phyloP scores from a whole-genome alignment of 139 green algal genomes.

The Tetraselmis striata region DNA sequence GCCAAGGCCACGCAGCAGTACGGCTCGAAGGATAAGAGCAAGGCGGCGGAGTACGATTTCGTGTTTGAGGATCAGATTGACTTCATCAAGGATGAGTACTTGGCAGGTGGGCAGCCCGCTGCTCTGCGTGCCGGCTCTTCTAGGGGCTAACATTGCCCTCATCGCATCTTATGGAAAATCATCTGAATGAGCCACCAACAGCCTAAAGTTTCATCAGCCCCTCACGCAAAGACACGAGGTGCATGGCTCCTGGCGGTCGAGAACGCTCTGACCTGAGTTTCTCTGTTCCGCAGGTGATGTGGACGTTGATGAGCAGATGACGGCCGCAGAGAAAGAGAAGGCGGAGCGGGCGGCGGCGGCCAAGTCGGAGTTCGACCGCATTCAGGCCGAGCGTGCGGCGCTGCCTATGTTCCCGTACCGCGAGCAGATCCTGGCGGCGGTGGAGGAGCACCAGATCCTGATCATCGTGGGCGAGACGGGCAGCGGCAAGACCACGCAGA shows the following conservation, averaged over 20 bases:
- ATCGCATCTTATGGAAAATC: not conserved
- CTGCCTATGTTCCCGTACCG: conserved; percentile 86
- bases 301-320: conserved; percentile 40
- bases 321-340: conserved; percentile 28
- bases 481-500: conserved; percentile 80
- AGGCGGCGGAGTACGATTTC: conserved; percentile 60
- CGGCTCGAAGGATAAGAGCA: conserved; percentile 40
- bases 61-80: conserved; percentile 95
- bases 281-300: conserved; percentile 28
- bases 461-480: conserved; percentile 96
- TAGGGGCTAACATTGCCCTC: no score
- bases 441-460: conserved; percentile 85
- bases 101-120: not conserved
- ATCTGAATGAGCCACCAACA: not conserved
- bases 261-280: not conserved
- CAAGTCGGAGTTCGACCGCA: conserved; percentile 56
- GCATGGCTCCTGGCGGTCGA: conserved; percentile 21
- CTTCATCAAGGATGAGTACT: conserved; percentile 75
- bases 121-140: no score
- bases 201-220: conserved; percentile 21
- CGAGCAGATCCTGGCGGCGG: conserved; percentile 41
- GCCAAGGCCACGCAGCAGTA: conserved; percentile 46
- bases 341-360: conserved; percentile 31
- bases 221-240: conserved; percentile 41
- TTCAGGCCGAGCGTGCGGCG: conserved; percentile 60